A percentile compares a stretch with the other conserved stretches of the same genome.
Evolutionary conservation across 164 flowering plant genomes (phyloP).

Genomic region (Aristolochia fimbriata): DNA sequence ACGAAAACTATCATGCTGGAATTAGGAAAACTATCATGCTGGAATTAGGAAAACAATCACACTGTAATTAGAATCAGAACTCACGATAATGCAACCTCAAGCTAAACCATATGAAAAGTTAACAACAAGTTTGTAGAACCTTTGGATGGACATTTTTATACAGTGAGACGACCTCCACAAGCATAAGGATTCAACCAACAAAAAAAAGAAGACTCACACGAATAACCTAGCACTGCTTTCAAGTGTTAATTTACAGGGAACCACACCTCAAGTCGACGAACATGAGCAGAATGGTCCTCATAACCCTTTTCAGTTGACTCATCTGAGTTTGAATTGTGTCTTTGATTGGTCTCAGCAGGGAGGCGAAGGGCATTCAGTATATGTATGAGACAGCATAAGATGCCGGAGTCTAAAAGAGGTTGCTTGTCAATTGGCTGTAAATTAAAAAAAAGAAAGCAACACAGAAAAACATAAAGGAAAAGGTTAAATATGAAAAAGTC

Average conservation of each 20-base stretch:
- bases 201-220: not conserved
- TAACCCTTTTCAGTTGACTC: slow-evolving; percentile 17
- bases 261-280: slow-evolving; percentile 74
- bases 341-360: slow-evolving; percentile 32
- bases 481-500: not conserved
- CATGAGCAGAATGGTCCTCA: slow-evolving; percentile 28
- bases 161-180: too few species aligned
- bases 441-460: not conserved
- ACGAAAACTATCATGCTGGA: too few species aligned
- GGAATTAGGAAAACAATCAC: too few species aligned
- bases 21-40: too few species aligned
- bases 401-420: slow-evolving; percentile 96
- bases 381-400: slow-evolving; percentile 89
- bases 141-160: too few species aligned
- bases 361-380: slow-evolving; percentile 71
- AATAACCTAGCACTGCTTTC: too few species aligned
- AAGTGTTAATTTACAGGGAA: not conserved
- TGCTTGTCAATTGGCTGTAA: slow-evolving; percentile 91
- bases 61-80: too few species aligned
- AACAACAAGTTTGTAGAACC: too few species aligned
- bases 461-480: not conserved
- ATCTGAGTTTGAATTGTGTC: slow-evolving; percentile 17
- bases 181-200: too few species aligned
- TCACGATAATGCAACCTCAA: too few species aligned
- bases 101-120: too few species aligned